These are phyloP conservation scores for Psidium guajava DNA, from an alignment of 345 rosid species.

Conservation along the genomic window DNA sequence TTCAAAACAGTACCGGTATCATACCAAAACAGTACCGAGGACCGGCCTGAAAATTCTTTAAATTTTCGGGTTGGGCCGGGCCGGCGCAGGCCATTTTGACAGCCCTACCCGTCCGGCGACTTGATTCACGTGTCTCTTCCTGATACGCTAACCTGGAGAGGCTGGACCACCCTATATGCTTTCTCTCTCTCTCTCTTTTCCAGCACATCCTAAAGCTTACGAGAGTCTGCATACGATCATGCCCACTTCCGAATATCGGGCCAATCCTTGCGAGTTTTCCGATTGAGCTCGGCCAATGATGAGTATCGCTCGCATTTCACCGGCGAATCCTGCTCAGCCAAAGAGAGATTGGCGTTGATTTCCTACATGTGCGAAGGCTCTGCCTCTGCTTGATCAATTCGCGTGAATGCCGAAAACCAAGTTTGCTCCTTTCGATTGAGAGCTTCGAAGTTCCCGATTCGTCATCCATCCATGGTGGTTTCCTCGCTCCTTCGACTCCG, in stretches of 20 bases:
- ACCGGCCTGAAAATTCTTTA: too few species aligned
- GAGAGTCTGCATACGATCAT: not conserved
- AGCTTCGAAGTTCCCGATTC: not conserved
- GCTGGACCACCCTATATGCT: not conserved
- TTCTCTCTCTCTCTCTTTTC: too few species aligned
- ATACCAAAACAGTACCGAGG: too few species aligned
- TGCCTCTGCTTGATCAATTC: too few species aligned
- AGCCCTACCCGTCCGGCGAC: too few species aligned
- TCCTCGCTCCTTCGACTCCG: not conserved
- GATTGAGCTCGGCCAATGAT: not conserved
- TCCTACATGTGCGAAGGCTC: too few species aligned
- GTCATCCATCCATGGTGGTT: not conserved
- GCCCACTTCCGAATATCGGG: not conserved
- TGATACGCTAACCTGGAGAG: too few species aligned
- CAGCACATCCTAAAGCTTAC: not conserved
- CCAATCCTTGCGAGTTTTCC: not conserved
- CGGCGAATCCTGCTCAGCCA: not conserved
- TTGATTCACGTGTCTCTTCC: too few species aligned
- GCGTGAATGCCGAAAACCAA: too few species aligned
- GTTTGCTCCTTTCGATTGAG: not conserved
- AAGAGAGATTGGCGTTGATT: not conserved
- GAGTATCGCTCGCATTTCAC: not conserved
- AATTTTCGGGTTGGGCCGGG: too few species aligned
- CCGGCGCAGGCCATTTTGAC: too few species aligned
- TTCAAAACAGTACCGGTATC: too few species aligned